phyloP scores from a whole-genome alignment of 2,329 filamentous ascomycete species.

The Stachybotrys echinatus region DNA sequence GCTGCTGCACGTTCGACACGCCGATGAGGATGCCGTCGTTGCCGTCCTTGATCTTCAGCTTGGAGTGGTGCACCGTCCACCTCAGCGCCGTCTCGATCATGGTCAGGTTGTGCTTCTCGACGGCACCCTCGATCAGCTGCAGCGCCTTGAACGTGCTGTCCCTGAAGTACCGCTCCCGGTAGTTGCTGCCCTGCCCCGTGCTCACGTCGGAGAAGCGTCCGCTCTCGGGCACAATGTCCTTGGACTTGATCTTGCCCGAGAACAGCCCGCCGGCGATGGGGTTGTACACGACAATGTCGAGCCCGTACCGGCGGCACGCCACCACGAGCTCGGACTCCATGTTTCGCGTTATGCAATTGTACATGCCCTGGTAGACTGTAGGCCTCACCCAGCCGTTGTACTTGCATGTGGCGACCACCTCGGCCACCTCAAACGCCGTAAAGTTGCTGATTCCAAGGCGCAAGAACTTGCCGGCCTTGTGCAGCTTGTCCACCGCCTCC shows the following conservation, averaged over 20 bases:
- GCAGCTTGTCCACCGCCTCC: constrained; percentile 70
- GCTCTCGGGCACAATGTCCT: constrained; percentile 54
- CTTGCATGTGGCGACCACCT: constrained; percentile 74
- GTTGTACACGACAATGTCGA: constrained; percentile 79
- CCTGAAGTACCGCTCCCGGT: constrained; percentile 68
- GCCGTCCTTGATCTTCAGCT: constrained; percentile 44
- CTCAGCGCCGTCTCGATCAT: constrained; percentile 69
- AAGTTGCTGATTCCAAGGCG: constrained; percentile 78
- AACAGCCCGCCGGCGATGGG: constrained; percentile 77
- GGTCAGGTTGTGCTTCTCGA: constrained; percentile 61
- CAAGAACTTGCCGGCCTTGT: constrained; percentile 82
- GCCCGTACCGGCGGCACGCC: constrained; percentile 67
- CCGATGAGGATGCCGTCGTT: constrained; percentile 58
- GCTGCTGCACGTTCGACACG: constrained; percentile 50
- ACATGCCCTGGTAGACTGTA: constrained; percentile 84
- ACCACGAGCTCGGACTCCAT: constrained; percentile 72
- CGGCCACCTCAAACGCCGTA: constrained; percentile 81
- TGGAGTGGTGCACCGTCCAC: constrained; percentile 69
- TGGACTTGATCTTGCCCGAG: constrained; percentile 70
- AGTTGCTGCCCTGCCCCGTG: constrained; percentile 48
- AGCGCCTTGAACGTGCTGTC: constrained; percentile 60
- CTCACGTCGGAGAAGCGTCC: constrained; percentile 63
- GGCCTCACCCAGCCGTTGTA: constrained; percentile 77
- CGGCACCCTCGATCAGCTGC: constrained; percentile 60
- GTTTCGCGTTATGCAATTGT: constrained; percentile 71